Base-by-base conservation (phyloP, 176 grass and related monocot genomes). In the Eremochloa ophiuroides region DNA sequence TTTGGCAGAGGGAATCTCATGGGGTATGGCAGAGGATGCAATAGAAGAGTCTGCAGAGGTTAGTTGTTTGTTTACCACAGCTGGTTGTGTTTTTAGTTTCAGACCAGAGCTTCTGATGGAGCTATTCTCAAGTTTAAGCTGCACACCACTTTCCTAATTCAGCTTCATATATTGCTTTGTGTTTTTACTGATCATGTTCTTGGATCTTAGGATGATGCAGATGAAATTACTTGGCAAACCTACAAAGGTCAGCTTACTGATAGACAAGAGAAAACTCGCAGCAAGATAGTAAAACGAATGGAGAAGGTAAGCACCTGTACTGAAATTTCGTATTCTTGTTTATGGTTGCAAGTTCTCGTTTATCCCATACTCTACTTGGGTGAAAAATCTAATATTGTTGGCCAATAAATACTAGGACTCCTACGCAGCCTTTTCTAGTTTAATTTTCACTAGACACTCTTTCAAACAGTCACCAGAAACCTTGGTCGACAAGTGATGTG, bases 191-290 rank as follows among this genome's bases (percentile, higher is more conserved):
- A 76, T 76, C 38, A 31, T 29, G 27, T 77, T 71, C 27, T 47
- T 23, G 25, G 89, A 68, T 91, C 80, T 29, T 85, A 98, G 96
- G 86, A 86, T 89, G 93, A 91, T 84, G 84, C 70, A 71, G 93
- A 98, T 83, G 96, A 95, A 83, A 86, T 98, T 66, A 98, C 96
- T 63, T 98, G 96, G 96, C 90, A 98, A 90, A 93, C 90, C 18
- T 93, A 88, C 79, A 98, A 86, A 87, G 93, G 92, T 42, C 95
- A 95, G 75, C 90, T 98, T 73, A 98, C 95, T 43, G 96, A 98
- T 35, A 89, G 96, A 78, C 96, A 98, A 64, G 90, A 98, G 69
- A 98, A 95, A 89, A 98, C 96, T 75, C 91, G 91, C 8, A 79
- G 90, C 79, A 98, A 98, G 92, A 89, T 98, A 66, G 83, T 95